A percentile compares a stretch with the other conserved stretches of the same genome.
Evolutionary conservation across 2,329 filamentous ascomycete species (phyloP).

Genomic region (Fusarium pseudoanthophilum): DNA sequence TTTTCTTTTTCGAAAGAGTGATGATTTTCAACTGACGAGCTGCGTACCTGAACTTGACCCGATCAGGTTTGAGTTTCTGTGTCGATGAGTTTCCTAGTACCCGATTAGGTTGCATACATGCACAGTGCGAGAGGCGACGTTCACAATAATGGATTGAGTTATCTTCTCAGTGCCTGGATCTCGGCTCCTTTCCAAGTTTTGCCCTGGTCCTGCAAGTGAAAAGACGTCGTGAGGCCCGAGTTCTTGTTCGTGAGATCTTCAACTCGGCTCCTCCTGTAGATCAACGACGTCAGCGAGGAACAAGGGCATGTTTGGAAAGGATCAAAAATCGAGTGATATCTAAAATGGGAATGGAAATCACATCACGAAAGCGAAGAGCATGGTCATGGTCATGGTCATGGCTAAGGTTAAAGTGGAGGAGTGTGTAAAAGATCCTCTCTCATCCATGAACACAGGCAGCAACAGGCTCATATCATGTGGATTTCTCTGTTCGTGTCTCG

Average conservation of each 20-base stretch:
- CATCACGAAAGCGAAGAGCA: background rate
- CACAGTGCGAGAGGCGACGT: slow-evolving; percentile 23
- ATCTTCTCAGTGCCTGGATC: background rate
- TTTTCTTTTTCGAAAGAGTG: slow-evolving; percentile 2
- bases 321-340: background rate
- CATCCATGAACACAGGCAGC: slow-evolving; percentile 4
- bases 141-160: background rate
- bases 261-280: slow-evolving; percentile 29
- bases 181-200: slow-evolving; percentile 31
- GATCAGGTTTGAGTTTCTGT: slow-evolving; percentile 34
- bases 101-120: slow-evolving; percentile 6
- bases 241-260: slow-evolving; percentile 18
- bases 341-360: slow-evolving; percentile 3
- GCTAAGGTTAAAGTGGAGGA: background rate
- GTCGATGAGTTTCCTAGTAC: slow-evolving; percentile 20
- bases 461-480: slow-evolving; percentile 19
- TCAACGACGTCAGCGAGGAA: slow-evolving; percentile 29
- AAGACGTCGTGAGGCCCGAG: slow-evolving; percentile 27
- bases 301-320: slow-evolving; percentile 23
- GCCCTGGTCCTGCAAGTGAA: slow-evolving; percentile 1
- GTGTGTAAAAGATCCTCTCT: background rate
- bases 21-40: slow-evolving; percentile 35
- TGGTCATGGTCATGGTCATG: background rate
- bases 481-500: slow-evolving; percentile 12
- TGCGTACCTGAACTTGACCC: slow-evolving; percentile 38